Conservation (phyloP, 78 protist genomes). For the Chrysochromulina tobinii region DNA sequence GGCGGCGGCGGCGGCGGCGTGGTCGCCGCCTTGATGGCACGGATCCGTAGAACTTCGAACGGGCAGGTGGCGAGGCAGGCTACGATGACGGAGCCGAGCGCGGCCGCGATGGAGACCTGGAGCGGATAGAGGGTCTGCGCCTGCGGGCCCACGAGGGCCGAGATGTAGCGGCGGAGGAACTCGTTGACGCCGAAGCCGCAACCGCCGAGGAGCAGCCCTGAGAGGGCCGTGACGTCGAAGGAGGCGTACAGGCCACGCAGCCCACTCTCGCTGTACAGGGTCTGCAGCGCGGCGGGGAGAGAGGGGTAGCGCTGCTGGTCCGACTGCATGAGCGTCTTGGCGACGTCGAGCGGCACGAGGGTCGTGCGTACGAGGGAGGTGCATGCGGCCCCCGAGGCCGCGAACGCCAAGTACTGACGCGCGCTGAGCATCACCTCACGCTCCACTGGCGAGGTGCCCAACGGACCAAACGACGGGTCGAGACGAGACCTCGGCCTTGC, state of each 20-base stretch:
- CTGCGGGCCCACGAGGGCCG: neutral
- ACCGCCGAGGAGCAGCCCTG: neutral
- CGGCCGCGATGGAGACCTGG: neutral
- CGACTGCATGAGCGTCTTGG: neutral
- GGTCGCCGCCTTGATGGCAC: too few relatives aligned
- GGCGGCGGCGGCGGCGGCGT: too few relatives aligned
- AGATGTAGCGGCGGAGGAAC: neutral
- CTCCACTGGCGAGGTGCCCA: neutral
- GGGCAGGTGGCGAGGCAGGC: neutral
- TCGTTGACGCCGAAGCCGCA: neutral
- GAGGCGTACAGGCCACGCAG: neutral
- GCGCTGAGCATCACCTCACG: neutral
- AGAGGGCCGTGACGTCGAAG: neutral
- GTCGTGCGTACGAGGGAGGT: neutral
- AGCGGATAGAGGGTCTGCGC: neutral
- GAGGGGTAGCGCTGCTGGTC: neutral
- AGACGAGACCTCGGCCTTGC: too few relatives aligned
- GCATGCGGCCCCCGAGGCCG: conserved; percentile 16
- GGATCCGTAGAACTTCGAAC: neutral
- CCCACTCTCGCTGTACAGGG: neutral
- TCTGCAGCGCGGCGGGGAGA: neutral
- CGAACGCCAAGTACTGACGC: neutral
- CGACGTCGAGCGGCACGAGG: neutral
- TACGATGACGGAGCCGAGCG: neutral
- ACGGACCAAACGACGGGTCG: neutral